A percentile compares a stretch with the other conserved stretches of the same genome.
Conservation (phyloP, 148 eudicot species). For the Amaranthus cruentus region DNA sequence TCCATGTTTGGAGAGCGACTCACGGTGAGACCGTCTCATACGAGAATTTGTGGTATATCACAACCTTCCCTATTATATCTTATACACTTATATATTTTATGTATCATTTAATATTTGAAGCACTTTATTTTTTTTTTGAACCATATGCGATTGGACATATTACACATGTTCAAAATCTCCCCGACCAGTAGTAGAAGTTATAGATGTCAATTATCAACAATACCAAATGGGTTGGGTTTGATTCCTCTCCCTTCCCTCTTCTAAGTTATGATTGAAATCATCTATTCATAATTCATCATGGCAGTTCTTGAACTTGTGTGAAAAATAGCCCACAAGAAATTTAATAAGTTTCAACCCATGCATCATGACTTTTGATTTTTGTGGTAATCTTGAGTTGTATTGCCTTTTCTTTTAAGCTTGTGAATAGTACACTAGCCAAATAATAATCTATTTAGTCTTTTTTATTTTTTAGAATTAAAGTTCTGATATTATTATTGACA, state of each 20-base stretch:
- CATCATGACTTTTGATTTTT: conserved; percentile 24
- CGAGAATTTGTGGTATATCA: too few species aligned
- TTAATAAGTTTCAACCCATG: not conserved
- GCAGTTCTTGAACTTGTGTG: conserved; percentile 24
- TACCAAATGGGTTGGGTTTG: not conserved
- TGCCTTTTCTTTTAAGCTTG: not conserved
- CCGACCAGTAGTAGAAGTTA: not conserved
- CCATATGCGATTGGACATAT: too few species aligned
- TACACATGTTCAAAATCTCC: too few species aligned
- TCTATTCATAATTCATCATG: conserved; percentile 25
- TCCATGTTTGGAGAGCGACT: too few species aligned
- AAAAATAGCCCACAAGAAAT: conserved; percentile 4
- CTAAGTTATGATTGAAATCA: conserved; percentile 13
- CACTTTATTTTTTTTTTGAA: too few species aligned
- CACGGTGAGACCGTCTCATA: too few species aligned
- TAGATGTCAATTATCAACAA: conserved; percentile 5
- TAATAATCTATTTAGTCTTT: too few species aligned
- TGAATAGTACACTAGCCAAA: not conserved
- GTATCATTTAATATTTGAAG: too few species aligned
- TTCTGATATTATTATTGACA: too few species aligned
- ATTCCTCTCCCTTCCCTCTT: conserved; percentile 15
- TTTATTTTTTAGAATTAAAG: too few species aligned
- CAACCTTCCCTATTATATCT: too few species aligned
- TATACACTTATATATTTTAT: too few species aligned
- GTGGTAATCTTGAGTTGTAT: conserved; percentile 7